Evolutionary conservation across 306 rosid species (phyloP), one percentile per base, ranked within the genome.

Genomic region (Ochetophila trinervis): DNA sequence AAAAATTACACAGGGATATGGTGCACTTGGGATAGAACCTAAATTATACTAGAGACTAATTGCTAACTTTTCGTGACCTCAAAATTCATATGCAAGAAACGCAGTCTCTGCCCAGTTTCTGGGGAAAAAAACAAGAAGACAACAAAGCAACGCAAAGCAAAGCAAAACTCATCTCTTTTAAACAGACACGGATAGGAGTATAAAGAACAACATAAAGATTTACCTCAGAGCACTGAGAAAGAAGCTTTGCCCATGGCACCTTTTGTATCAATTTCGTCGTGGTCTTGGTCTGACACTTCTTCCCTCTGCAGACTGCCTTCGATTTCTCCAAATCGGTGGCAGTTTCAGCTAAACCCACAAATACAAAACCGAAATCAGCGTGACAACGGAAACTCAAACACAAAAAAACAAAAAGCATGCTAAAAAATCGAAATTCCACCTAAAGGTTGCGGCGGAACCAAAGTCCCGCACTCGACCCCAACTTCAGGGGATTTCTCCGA

Each of bases 171-270:
- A n/a, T 50, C 19, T 50, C 20, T n/a, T 17, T 22, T 17, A 27
- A 62, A 70, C 66, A 52, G 9, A 60, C 24, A 27, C 27, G 57
- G 57, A 18, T 27, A 24, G 19, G 57, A 57, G 71, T 11, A 47
- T 53, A 75, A 27, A 27, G 4, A 27, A 27, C 32, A 1, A 27
- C 32, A 27, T 1, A 27, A 27, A 27, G 32, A 24, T 57, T 57
- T 74, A 93, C 99, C 99, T 88, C 86, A 47, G 96, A 81, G 73
- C 57, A 86, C 88, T 93, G 99, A 60, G 99, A 93, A 67, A 93
- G 80, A 62, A 93, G 96, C 74, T 78, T 90, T 57, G 91, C 99
- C 99, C 99, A 93, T 4, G 86, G 83, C 57, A 57, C 61, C 71
- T 85, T 85, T 42, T 79, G 78, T 65, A 50, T 63, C 1, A 73